Evolutionary conservation across 176 grass and related monocot species (phyloP), one percentile per base, ranked within the genome.

Genomic region (Ampelocalamus luodianensis): DNA sequence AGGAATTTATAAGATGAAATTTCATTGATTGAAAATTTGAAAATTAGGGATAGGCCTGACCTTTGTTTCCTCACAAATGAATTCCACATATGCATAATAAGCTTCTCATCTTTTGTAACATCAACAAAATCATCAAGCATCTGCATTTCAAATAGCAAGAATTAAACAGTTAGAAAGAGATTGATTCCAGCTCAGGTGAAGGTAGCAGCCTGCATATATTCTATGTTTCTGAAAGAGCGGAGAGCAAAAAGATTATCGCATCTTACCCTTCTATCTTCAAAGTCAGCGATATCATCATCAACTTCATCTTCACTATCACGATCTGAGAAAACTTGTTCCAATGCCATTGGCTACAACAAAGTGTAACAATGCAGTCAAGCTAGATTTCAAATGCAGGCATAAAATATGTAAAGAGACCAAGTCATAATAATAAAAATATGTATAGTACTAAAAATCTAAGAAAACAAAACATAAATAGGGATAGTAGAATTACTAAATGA

Each of bases 91-190:
- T 99, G 96, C 96, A 99, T 99, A 66, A 99, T 94, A 77, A 89
- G 88, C 73, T 99, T 99, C 86, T 99, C 93, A 76, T 99, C 96
- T 81, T 96, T 91, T 13, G 96, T 94, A 40, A 99, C 93, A 54
- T 99, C 96, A 74, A 99, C 93, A 85, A 99, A 99, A 91, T 99
- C 96, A 88, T 99, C 96, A 86, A 99, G 96, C 96, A 99, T 99
- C 96, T 99, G 85, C 69, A 81, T 63, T 69, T 67, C 36, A 72
- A 50, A 59, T 50, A 60, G 51, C 9, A 87, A 83, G 36, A 87
- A 87, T 44, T 14, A 27, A 81, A 36, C 34, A 69, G 32, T n/a
- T 81, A 69, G 67, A 60, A 45, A 79, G 37, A 81, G 49, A 68
- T 29, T 71, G 71, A 77, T 38, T 60, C 20, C 3, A 66, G 38